Base-by-base conservation (phyloP, 345 rosid genomes). In the Aquilaria malaccensis region DNA sequence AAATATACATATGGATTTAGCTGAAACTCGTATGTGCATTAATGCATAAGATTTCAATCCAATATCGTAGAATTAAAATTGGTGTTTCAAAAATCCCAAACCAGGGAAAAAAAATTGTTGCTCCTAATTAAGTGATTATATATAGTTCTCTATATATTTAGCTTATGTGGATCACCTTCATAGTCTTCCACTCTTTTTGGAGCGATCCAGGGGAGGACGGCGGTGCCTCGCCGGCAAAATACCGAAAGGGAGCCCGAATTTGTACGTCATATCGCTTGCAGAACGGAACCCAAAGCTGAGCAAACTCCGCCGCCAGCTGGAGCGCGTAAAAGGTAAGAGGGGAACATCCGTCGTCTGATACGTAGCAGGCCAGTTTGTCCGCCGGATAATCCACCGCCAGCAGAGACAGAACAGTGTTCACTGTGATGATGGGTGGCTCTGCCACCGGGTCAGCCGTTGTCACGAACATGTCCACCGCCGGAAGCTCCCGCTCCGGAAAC, bases 271-370 rank as follows among this genome's bases (percentile, higher is more conserved):
- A 73, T 58, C 70, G 69, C 55, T 67, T 53, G 30, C 84, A 77
- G 61, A 80, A 81, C 3, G 84, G 81, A 52, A 77, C 81, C 86
- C 86, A 84, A 13, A 67, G 64, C 70, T 67, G 61, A 5, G 84
- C 82, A 15, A 79, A 83, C 14, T 71, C 77, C 3, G 81, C 70
- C 9, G 80, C 79, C 63, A 79, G 76, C 29, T 68, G 33, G 2
- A 81, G 75, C 55, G 85, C 72, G 55, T 73, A 72, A 50, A 58
- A 79, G 51, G 66, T 71, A 52, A 70, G 50, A 43, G 76, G 71
- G 0, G 88, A 83, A 63, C 80, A 80, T 6, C 79, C 80, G 6
- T 80, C 83, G 0, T 83, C 85, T 0, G 85, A 80, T 0, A 83
- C 82, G 31, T 81, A 79, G 77, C 81, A 79, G n/a, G 85, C 82